phyloP scores from a whole-genome alignment of 2,329 filamentous ascomycete genomes.

The Ceratocystiopsis minuta region DNA sequence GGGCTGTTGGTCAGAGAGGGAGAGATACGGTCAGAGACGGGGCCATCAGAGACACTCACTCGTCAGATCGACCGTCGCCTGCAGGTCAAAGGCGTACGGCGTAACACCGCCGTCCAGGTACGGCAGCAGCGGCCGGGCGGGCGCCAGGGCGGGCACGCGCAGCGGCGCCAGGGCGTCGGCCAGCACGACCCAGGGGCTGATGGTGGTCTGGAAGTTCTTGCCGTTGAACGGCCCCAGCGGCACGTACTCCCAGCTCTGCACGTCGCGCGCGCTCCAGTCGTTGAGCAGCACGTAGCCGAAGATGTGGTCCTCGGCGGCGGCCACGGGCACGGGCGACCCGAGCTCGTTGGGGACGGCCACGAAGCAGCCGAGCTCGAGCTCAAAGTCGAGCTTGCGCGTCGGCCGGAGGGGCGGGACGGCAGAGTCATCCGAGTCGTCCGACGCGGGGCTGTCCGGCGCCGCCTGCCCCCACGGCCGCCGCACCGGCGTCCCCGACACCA shows the following conservation, averaged over 20 bases:
- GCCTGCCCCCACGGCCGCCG: constrained; percentile 62
- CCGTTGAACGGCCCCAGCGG: constrained; percentile 67
- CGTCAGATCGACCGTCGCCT: constrained; percentile 3
- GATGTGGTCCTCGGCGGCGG: constrained; percentile 48
- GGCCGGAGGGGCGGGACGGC: constrained; percentile 31
- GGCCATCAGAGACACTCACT: not conserved
- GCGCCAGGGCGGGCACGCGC: constrained; percentile 16
- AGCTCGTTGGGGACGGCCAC: constrained; percentile 46
- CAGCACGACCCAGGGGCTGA: constrained; percentile 64
- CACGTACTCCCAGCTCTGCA: constrained; percentile 72
- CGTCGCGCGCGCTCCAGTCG: constrained; percentile 71
- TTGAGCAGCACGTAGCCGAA: constrained; percentile 74
- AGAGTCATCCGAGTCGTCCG: not conserved
- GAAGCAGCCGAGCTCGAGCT: constrained; percentile 65
- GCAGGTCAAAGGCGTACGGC: constrained; percentile 23
- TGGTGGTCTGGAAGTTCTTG: constrained; percentile 67
- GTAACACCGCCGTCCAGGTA: constrained; percentile 40
- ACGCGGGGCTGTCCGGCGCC: constrained; percentile 16
- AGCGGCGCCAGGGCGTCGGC: constrained; percentile 53
- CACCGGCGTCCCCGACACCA: constrained; percentile 56
- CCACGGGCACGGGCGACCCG: constrained; percentile 44
- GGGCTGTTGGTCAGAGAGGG: constrained; percentile 13
- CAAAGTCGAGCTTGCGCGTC: constrained; percentile 53
- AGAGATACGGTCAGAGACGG: not conserved
- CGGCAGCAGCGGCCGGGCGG: constrained; percentile 17